A percentile compares a stretch with the other conserved stretches of the same genome.
These are phyloP conservation scores for Rhododendron ovatum DNA, from an alignment of 148 eudicot species.

Conservation along the genomic window DNA sequence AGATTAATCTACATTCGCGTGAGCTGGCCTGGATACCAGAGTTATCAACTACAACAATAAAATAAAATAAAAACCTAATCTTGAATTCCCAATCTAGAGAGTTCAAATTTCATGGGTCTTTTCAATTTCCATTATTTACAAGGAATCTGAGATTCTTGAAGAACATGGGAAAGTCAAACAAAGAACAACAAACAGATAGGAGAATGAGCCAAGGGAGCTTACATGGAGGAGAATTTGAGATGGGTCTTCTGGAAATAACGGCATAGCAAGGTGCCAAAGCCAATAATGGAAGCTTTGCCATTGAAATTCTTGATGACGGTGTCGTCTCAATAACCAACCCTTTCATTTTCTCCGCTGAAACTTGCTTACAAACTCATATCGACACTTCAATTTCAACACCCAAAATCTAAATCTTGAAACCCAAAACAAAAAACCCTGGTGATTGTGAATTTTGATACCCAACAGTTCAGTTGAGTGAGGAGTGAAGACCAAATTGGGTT, in stretches of 20 bases:
- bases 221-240: constrained; percentile 8
- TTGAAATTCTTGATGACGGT: constrained; percentile 9
- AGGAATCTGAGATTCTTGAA: background rate
- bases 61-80: no score
- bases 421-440: background rate
- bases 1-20: no score
- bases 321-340: constrained; percentile 11
- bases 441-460: background rate
- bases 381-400: background rate
- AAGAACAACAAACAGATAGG: background rate
- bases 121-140: background rate
- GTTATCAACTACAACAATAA: no score
- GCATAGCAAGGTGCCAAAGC: constrained; percentile 16
- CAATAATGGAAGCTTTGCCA: constrained; percentile 17
- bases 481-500: background rate
- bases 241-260: constrained; percentile 7
- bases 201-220: background rate
- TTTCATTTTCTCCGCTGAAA: constrained; percentile 10
- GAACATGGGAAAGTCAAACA: background rate
- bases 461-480: background rate
- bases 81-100: background rate
- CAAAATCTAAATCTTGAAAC: background rate
- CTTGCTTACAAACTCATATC: constrained; percentile 5
- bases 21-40: no score
- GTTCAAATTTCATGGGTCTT: background rate